phyloP scores from a whole-genome alignment of 148 eudicot species.

The Chenopodium berlandieri region DNA sequence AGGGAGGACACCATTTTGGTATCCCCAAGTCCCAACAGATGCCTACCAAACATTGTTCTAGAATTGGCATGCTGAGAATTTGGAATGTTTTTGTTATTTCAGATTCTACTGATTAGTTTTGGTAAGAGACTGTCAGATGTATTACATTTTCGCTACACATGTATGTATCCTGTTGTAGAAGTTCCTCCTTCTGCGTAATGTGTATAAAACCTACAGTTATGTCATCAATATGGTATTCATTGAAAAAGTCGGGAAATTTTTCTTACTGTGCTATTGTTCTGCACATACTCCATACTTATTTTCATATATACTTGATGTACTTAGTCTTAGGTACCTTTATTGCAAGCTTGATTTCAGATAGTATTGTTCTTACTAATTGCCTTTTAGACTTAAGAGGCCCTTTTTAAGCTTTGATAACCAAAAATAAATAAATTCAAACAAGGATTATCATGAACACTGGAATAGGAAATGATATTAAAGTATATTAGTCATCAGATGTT shows the following conservation, averaged over 20 bases:
- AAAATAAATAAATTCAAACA: neutral
- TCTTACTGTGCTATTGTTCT: neutral
- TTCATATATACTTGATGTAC: neutral
- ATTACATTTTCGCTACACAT: neutral
- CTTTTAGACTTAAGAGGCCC: neutral
- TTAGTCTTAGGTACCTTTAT: neutral
- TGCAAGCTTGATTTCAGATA: neutral
- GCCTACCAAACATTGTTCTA: neutral
- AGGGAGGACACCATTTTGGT: neutral
- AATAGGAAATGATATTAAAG: neutral
- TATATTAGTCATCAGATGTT: slow-evolving; percentile 2
- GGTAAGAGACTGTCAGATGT: neutral
- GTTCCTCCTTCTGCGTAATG: neutral
- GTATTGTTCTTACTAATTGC: neutral
- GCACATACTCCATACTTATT: neutral
- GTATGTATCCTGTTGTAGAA: neutral
- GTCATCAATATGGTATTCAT: too few species aligned
- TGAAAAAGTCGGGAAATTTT: too few species aligned
- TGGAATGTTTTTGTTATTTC: neutral
- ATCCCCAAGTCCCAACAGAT: neutral
- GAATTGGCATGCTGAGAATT: neutral
- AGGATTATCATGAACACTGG: neutral
- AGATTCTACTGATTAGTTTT: neutral
- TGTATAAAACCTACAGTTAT: too few species aligned
- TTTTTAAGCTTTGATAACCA: neutral